Percentiles rank a stretch among this genome's conserved stretches.
Evolutionary conservation across 495 filamentous ascomycete genomes (phyloP).

Genomic region (Cercophora newfieldiana): DNA sequence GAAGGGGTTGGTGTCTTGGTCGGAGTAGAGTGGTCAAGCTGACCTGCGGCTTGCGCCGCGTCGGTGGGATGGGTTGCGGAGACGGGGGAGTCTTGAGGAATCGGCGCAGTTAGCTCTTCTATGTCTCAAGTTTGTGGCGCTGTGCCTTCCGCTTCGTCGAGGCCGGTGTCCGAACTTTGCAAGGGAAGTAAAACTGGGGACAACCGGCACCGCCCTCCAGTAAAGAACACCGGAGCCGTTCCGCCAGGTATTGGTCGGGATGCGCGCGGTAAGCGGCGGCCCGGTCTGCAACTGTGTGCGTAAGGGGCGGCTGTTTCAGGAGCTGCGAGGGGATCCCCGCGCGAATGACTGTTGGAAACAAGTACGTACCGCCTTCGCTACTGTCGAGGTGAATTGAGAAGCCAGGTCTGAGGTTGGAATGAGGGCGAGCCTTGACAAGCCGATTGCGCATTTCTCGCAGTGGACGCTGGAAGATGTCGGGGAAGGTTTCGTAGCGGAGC

Average conservation of each 20-base stretch:
- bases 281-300: slow-evolving; percentile 14
- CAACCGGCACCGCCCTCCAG: not conserved
- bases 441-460: slow-evolving; percentile 43
- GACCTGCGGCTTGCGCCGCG: slow-evolving; percentile 23
- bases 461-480: not conserved
- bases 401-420: slow-evolving; percentile 32
- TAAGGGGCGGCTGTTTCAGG: slow-evolving; percentile 19
- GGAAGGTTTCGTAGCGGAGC: not conserved
- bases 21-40: slow-evolving; percentile 12
- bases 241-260: slow-evolving; percentile 2
- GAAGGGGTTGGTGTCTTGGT: slow-evolving; percentile 20
- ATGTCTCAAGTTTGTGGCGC: not conserved
- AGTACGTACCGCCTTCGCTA: slow-evolving; percentile 37
- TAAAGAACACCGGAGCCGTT: not conserved
- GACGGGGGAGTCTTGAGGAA: slow-evolving; percentile 12
- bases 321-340: not conserved
- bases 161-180: not conserved
- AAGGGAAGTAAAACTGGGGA: not conserved
- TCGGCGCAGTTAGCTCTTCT: slow-evolving; percentile 3
- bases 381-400: slow-evolving; percentile 35
- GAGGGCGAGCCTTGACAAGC: slow-evolving; percentile 35
- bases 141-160: slow-evolving; percentile 7
- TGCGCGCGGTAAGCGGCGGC: slow-evolving; percentile 17
- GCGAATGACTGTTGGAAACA: not conserved
- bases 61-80: slow-evolving; percentile 9